phyloP scores from a whole-genome alignment of 139 green algal genomes.

The Asterochloris sp. region DNA sequence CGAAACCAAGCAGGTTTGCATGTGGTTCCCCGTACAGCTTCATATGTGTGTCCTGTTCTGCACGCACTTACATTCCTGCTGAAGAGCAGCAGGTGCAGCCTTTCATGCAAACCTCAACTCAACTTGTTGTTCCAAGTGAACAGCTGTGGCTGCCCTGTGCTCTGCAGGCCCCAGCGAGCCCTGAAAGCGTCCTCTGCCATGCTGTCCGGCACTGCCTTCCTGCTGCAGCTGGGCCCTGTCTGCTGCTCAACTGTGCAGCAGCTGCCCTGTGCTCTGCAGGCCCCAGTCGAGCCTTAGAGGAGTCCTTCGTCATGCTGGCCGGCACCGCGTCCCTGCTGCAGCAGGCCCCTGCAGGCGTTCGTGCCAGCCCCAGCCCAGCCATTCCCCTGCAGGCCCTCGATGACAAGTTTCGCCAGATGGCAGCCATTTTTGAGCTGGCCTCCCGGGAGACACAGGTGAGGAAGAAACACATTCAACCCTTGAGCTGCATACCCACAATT shows the following conservation, averaged over 20 bases:
- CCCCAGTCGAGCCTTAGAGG: slow-evolving; percentile 47
- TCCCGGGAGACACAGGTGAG: slow-evolving; percentile 40
- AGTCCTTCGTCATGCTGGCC: slow-evolving; percentile 68
- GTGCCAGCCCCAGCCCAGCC: neutral
- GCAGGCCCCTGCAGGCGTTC: slow-evolving; percentile 8
- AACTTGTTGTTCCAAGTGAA: neutral
- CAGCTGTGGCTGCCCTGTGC: neutral
- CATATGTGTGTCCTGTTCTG: neutral
- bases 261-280: neutral
- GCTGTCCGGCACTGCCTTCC: neutral
- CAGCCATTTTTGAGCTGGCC: slow-evolving; percentile 62
- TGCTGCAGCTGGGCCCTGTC: no score
- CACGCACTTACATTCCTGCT: neutral
- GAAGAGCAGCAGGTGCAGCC: neutral
- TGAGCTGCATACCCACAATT: no score
- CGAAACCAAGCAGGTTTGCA: neutral
- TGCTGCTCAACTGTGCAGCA: no score
- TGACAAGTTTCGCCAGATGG: slow-evolving; percentile 51
- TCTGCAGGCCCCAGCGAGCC: neutral
- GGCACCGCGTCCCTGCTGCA: slow-evolving; percentile 13
- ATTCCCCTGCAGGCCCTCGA: slow-evolving; percentile 37
- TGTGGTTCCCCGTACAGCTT: neutral
- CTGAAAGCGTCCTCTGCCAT: neutral
- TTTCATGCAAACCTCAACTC: neutral
- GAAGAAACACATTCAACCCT: neutral